Evolutionary conservation across 2,329 filamentous ascomycete genomes (phyloP).

Genomic region (Sporothrix dimorphospora): DNA sequence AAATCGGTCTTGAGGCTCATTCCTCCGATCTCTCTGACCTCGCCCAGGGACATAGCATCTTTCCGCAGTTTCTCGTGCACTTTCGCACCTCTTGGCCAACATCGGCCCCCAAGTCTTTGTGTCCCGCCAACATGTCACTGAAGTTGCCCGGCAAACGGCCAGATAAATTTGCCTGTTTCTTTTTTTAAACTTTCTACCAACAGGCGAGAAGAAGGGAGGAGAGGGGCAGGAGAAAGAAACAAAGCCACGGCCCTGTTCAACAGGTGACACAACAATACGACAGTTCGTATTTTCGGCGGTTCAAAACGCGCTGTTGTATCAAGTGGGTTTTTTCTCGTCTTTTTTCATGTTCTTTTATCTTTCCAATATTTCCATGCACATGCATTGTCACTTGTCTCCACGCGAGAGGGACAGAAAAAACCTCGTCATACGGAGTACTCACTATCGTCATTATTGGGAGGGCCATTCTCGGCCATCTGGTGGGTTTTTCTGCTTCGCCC

Average conservation of each 20-base stretch:
- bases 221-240: background rate
- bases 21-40: constrained; percentile 7
- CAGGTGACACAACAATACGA: background rate
- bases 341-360: no score
- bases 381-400: constrained; percentile 1
- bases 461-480: background rate
- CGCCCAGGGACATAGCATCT: background rate
- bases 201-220: background rate
- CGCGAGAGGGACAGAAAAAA: background rate
- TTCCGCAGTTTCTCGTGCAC: background rate
- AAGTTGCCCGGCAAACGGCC: background rate
- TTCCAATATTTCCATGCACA: background rate
- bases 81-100: background rate
- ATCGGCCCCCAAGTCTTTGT: background rate
- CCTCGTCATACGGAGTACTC: constrained; percentile 10
- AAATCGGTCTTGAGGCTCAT: constrained; percentile 3
- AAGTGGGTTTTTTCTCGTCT: background rate
- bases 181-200: constrained; percentile 1
- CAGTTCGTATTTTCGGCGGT: background rate
- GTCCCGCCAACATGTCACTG: background rate
- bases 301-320: background rate
- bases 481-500: constrained; percentile 4
- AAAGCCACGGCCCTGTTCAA: background rate
- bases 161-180: background rate
- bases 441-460: background rate